Base-by-base conservation (phyloP, 2,329 filamentous ascomycete species). In the Epichloe typhina region DNA sequence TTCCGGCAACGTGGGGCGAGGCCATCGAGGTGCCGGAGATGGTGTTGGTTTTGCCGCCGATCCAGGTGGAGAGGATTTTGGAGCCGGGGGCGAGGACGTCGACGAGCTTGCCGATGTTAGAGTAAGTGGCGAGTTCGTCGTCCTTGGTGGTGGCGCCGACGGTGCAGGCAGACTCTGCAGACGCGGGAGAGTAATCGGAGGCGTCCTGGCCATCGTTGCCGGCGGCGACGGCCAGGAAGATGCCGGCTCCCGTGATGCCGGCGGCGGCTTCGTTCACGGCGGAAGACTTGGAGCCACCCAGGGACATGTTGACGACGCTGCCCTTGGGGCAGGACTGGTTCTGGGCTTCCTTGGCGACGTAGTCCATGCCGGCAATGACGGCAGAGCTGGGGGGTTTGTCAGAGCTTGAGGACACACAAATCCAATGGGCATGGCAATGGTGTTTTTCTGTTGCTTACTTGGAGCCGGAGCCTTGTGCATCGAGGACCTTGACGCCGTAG, bases 161-260 rank as follows among this genome's bases (percentile, higher is more conserved):
- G 2, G 74, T 77, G 64, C 75, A 75, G 39, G 67, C 74, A 11
- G 55, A 61, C 3, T 65, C 38, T 52, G 68, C 70, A 8, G 54
- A 73, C 38, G 73, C 70, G 2, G 74, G 73, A 0, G 73, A 76
- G 57, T 59, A 69, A 57, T 62, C 66, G 19, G 60, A 54, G 2
- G 75, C 73, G 53, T 76, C 65, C 19, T 57, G 56, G 54, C 64
- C 65, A 31, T 68, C 64, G 60, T 79, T 79, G 38, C 76, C 76
- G 17, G 76, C 76, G 5, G 76, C 75, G n/a, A 77, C 75, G 52
- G 71, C 74, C 41, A 77, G 65, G 56, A 76, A 74, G 52, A 77
- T 61, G 38, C 74, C 75, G 2, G 63, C 61, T 17, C 53, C 52
- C 55, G 73, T 64, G 40, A 75, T 65, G 42, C 59, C 61, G 23